A percentile compares a stretch with the other conserved stretches of the same genome.
These are phyloP conservation scores for Arthrobotrys pseudoclavata DNA, from an alignment of 2,329 filamentous ascomycete species.

Conservation along the genomic window DNA sequence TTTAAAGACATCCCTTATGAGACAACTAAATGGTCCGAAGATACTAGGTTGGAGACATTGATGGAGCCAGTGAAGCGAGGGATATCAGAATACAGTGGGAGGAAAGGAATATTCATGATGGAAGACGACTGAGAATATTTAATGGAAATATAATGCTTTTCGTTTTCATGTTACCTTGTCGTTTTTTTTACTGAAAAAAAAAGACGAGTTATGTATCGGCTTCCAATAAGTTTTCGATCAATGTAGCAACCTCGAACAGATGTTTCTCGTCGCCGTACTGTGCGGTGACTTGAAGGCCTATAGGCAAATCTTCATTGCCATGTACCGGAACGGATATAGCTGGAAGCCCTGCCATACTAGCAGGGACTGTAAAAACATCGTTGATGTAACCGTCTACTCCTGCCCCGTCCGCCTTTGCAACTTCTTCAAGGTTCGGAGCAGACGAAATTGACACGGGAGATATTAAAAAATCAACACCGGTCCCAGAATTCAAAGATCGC, in stretches of 20 bases:
- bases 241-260: constrained; percentile 73
- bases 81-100: constrained; percentile 83
- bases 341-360: constrained; percentile 90
- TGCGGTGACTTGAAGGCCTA: constrained; percentile 82
- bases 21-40: constrained; percentile 84
- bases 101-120: constrained; percentile 93
- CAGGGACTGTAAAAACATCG: constrained; percentile 95
- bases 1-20: constrained; percentile 89
- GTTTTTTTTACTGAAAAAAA: background rate
- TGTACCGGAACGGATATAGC: constrained; percentile 84
- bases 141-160: background rate
- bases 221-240: constrained; percentile 65
- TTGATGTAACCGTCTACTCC: constrained; percentile 86
- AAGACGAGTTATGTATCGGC: background rate
- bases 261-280: constrained; percentile 82
- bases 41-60: constrained; percentile 78
- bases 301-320: constrained; percentile 65
- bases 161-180: background rate
- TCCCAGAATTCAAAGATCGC: constrained; percentile 71
- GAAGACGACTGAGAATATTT: constrained; percentile 66
- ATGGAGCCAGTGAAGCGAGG: constrained; percentile 84
- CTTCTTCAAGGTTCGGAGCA: constrained; percentile 75
- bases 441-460: constrained; percentile 87
- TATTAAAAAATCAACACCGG: constrained; percentile 85
- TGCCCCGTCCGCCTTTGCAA: constrained; percentile 67